These are phyloP conservation scores for Verticillium tricorpus DNA, from an alignment of 2,329 filamentous ascomycete species.

Conservation along the genomic window DNA sequence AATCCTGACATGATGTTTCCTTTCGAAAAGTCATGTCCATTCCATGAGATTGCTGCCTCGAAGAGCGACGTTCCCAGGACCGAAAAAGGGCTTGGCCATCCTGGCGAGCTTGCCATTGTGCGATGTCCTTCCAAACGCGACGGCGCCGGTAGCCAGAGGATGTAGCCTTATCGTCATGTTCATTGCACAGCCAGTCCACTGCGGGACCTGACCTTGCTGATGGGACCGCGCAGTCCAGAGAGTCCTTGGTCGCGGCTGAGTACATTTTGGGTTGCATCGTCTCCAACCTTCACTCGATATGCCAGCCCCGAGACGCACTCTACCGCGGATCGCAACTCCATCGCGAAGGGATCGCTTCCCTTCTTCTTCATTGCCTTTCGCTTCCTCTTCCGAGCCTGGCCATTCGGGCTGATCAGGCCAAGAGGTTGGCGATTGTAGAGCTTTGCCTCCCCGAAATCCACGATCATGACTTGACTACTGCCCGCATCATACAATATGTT, in stretches of 20 bases:
- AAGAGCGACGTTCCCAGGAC: too few relatives aligned
- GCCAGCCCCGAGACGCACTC: background rate
- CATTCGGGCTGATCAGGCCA: constrained; percentile 12
- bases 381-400: constrained; percentile 16
- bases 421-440: constrained; percentile 16
- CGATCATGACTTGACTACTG: constrained; percentile 20
- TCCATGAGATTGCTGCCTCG: background rate
- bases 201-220: background rate
- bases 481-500: constrained; percentile 25
- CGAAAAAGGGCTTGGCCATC: too few relatives aligned
- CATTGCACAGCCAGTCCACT: too few relatives aligned
- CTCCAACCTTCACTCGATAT: background rate
- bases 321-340: background rate
- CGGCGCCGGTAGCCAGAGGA: too few relatives aligned
- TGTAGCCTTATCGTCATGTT: too few relatives aligned
- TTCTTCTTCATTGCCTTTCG: background rate
- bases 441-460: constrained; percentile 26
- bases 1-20: background rate
- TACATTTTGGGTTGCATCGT: background rate
- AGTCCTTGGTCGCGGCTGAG: constrained; percentile 1
- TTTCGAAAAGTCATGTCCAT: background rate
- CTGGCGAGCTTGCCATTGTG: too few relatives aligned
- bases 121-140: too few relatives aligned
- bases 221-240: background rate
- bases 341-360: background rate